Evolutionary conservation across 768 basidiomycete genomes (phyloP).

Genomic region (Cystofilobasidium capitatum): DNA sequence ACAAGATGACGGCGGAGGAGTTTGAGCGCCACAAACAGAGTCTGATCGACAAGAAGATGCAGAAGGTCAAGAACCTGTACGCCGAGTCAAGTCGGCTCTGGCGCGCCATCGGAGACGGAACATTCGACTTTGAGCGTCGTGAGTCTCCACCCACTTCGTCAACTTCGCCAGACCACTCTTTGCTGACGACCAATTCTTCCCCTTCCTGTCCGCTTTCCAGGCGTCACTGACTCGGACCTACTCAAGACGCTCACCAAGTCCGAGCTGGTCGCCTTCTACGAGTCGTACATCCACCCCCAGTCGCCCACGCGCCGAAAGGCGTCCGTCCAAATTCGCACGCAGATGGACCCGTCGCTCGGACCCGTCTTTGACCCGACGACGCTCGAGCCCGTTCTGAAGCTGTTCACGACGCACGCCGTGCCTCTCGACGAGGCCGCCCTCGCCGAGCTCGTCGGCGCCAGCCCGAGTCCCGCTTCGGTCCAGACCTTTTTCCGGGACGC

Average conservation of each 20-base stretch:
- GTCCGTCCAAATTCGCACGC: constrained; percentile 70
- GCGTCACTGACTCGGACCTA: constrained; percentile 58
- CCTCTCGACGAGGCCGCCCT: constrained; percentile 48
- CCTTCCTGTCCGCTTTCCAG: constrained; percentile 42
- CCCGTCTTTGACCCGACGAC: constrained; percentile 53
- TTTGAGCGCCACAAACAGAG: constrained; percentile 70
- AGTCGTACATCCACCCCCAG: constrained; percentile 56
- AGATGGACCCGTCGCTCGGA: constrained; percentile 47
- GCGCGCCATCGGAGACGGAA: constrained; percentile 62
- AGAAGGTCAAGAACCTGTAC: constrained; percentile 75
- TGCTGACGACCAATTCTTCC: background rate
- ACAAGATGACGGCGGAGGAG: constrained; percentile 58
- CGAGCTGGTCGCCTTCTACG: constrained; percentile 65
- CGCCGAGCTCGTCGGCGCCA: constrained; percentile 47
- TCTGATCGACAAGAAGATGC: constrained; percentile 69
- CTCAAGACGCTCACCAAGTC: constrained; percentile 59
- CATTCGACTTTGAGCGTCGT: constrained; percentile 80
- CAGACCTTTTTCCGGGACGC: constrained; percentile 52
- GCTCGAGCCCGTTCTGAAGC: constrained; percentile 52
- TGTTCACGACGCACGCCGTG: constrained; percentile 48
- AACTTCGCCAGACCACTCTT: background rate
- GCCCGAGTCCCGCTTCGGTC: constrained; percentile 55
- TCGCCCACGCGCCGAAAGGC: constrained; percentile 67
- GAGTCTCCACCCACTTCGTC: constrained; percentile 37
- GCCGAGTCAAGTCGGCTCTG: constrained; percentile 64